phyloP scores from a whole-genome alignment of 2,329 filamentous ascomycete genomes.

The Grosmannia huntii region DNA sequence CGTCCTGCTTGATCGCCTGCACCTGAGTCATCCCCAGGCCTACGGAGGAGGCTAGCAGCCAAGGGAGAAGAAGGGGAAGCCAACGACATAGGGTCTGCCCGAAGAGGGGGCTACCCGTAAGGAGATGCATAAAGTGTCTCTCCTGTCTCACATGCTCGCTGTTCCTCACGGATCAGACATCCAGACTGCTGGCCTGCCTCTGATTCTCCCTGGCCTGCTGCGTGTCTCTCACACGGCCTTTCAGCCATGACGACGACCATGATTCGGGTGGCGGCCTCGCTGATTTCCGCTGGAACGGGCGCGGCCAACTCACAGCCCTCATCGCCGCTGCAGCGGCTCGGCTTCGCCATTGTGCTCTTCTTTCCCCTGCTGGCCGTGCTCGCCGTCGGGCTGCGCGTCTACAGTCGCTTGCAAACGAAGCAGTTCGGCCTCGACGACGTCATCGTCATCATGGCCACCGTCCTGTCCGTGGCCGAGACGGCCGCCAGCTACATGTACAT shows the following conservation, averaged over 20 bases:
- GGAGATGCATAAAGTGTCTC: too few relatives aligned
- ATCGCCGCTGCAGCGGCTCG: slow-evolving; percentile 11
- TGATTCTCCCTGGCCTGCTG: background rate
- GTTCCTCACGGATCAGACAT: too few relatives aligned
- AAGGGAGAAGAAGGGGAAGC: too few relatives aligned
- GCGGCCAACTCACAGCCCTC: slow-evolving; percentile 1
- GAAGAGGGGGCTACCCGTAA: too few relatives aligned
- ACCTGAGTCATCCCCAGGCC: too few relatives aligned
- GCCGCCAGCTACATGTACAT: slow-evolving; percentile 8
- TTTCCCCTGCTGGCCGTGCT: slow-evolving; percentile 15
- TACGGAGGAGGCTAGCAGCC: too few relatives aligned
- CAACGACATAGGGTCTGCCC: too few relatives aligned
- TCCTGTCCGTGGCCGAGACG: slow-evolving; percentile 8
- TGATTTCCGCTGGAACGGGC: background rate
- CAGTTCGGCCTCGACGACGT: slow-evolving; percentile 10
- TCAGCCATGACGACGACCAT: background rate
- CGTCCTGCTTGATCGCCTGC: too few relatives aligned
- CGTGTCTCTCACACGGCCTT: background rate
- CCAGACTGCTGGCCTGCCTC: too few relatives aligned
- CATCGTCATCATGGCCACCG: slow-evolving; percentile 8
- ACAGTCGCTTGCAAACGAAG: slow-evolving; percentile 15
- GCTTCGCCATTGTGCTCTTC: slow-evolving; percentile 15
- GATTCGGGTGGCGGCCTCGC: background rate
- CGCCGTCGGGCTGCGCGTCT: slow-evolving; percentile 13
- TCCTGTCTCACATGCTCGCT: too few relatives aligned